Conservation (phyloP, 768 basidiomycete genomes). For the Amanita fuliginea region DNA sequence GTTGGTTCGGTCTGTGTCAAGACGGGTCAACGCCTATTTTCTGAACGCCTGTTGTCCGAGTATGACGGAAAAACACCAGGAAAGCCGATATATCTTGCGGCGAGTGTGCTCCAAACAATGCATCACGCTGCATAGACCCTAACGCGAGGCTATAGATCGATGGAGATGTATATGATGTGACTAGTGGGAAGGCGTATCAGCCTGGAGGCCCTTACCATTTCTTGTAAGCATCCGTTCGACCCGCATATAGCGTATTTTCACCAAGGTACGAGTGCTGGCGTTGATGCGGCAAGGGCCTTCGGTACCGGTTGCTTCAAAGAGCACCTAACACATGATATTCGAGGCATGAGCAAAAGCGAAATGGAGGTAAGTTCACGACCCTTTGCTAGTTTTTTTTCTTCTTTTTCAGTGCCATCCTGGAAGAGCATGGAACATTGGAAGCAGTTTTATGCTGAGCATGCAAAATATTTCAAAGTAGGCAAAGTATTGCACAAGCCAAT, state of each 20-base stretch:
- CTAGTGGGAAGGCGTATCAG: constrained; percentile 71
- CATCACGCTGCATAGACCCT: constrained; percentile 7
- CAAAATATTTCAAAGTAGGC: constrained; percentile 71
- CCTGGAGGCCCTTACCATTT: constrained; percentile 78
- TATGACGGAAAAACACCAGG: constrained; percentile 61
- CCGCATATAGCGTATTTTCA: constrained; percentile 12
- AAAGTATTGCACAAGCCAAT: constrained; percentile 66
- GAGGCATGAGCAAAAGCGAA: constrained; percentile 68
- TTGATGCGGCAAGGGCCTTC: constrained; percentile 87
- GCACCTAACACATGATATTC: constrained; percentile 85
- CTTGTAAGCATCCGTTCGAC: constrained; percentile 34
- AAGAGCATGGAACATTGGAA: constrained; percentile 86
- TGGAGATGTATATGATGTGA: constrained; percentile 88
- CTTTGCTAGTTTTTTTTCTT: not conserved
- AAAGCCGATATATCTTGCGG: constrained; percentile 78
- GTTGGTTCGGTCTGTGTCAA: constrained; percentile 13
- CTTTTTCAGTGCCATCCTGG: constrained; percentile 1
- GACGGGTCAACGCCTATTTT: constrained; percentile 60
- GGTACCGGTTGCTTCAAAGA: constrained; percentile 89
- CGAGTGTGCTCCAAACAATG: constrained; percentile 22
- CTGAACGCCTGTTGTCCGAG: constrained; percentile 51
- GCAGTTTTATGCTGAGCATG: constrained; percentile 74
- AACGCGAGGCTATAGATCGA: constrained; percentile 49
- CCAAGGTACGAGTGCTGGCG: constrained; percentile 46
- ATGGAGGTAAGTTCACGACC: constrained; percentile 38